Evolutionary conservation across 2,329 filamentous ascomycete species (phyloP), one percentile per base, ranked within the genome.

Genomic region (Cryphonectria nitschkei): DNA sequence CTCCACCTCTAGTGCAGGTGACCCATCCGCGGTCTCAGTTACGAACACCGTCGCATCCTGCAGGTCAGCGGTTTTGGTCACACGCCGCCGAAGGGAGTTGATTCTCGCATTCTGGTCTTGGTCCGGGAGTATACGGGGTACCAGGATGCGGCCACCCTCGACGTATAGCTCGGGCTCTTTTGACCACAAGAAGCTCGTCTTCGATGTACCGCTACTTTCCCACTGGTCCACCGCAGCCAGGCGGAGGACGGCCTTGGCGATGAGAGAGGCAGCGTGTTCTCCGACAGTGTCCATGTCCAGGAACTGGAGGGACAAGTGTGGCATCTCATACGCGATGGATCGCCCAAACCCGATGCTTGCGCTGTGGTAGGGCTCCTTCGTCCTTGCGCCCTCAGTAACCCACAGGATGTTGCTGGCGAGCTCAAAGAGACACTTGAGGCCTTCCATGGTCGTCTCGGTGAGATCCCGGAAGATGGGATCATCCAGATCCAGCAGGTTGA

Each of bases 91-190:
- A 19, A 66, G 58, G 3, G 75, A 70, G 39, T 76, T 76, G 70
- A 74, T 69, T 9, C 73, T 69, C 13, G 66, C 66, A 60, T 76
- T 76, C 66, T 67, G 66, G 7, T 68, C 68, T 6, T 50, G 63
- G 68, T 72, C 65, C 2, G 56, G 69, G 8, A 72, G 39, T 22
- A 76, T 62, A 7, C 80, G 76, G 8, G 79, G 78, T 32, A 81
- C 75, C 26, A 76, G 39, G 7, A 75, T 43, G 3, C 73, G 69
- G 1, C 76, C 78, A 43, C 76, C 54, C 7, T 75, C 41, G 16
- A 79, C 58, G 16, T 70, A 72, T 1, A 79, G 37, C 63, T 81
- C 79, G 1, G 74, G 76, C 67, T 80, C 79, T 0, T 74, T 73
- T 4, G 65, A 56, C 52, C 50, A 67, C 4, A 67, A 46, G 32